Evolutionary conservation across 768 basidiomycete species (phyloP).

Genomic region (Ramaria sp.): DNA sequence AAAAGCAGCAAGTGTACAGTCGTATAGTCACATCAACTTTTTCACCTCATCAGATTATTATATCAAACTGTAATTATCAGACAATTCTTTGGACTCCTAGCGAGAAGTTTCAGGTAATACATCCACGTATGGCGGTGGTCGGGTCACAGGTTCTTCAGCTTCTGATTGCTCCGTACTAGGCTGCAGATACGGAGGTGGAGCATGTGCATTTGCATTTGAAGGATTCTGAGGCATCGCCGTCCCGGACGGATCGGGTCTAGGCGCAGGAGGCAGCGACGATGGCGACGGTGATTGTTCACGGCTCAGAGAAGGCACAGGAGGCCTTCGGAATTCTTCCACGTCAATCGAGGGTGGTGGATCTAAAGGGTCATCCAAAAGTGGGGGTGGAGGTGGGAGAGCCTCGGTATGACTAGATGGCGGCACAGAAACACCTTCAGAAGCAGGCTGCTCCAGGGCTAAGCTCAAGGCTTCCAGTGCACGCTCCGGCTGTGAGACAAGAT

Average conservation of each 20-base stretch:
- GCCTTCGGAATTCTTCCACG: constrained; percentile 33
- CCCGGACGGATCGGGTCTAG: neutral
- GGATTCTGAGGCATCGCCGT: constrained; percentile 21
- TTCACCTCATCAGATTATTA: neutral
- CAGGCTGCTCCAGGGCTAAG: constrained; percentile 44
- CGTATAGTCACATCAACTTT: too few relatives aligned
- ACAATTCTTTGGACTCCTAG: neutral
- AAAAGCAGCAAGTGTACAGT: too few relatives aligned
- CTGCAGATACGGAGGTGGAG: constrained; percentile 73
- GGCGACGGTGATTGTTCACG: constrained; percentile 10
- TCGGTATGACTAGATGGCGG: constrained; percentile 19
- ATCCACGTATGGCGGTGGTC: constrained; percentile 29
- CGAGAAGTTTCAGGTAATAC: constrained; percentile 14
- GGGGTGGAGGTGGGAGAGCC: constrained; percentile 64
- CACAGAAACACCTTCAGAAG: constrained; percentile 18
- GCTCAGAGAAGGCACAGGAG: neutral
- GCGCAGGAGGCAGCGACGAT: constrained; percentile 14
- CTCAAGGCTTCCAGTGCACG: constrained; percentile 46
- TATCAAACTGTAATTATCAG: neutral
- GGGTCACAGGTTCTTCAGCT: constrained; percentile 14
- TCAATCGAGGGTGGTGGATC: constrained; percentile 87
- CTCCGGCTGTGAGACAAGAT: constrained; percentile 38
- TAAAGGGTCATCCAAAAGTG: constrained; percentile 76
- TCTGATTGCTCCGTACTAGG: constrained; percentile 23
- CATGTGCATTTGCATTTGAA: constrained; percentile 43